Base-by-base conservation (phyloP, 345 rosid species). In the Eucalyptus regnans region DNA sequence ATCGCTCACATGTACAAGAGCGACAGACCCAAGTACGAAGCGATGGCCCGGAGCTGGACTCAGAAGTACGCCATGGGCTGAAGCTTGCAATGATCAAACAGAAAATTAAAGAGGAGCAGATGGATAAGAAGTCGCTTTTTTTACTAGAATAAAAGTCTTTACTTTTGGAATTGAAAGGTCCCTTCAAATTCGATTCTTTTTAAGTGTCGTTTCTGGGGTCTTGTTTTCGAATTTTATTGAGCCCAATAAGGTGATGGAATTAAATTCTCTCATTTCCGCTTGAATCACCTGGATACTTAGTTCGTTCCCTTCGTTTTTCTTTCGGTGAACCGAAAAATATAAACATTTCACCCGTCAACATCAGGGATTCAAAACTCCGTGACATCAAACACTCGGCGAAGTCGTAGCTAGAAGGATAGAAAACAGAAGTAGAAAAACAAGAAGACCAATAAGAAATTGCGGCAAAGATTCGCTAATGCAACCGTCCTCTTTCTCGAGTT, bases 11-110 rank as follows among this genome's bases (percentile, higher is more conserved):
- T 92, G 87, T 91, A 92, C 90, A 91, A 90, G 88, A 86, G 84
- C 37, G 93, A 92, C 58, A 86, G 84, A 90, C 43, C 68, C 68
- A 92, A 92, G 90, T 92, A 91, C 88, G 93, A 90, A 84, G 86
- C 91, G 5, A 89, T 90, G 89, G 94, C 93, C 3, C 91, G 91
- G 31, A 91, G 91, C 91, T 92, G 94, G 94, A 92, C 92, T 54
- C 92, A 90, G 48, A 92, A 91, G 91, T 92, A 92, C 31, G 93
- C 93, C 33, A 92, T 92, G 94, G 93, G 93, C 29, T 86, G 64
- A 86, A 37, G 16, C 27, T 68, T 13, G 9, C 2, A 86, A 50
- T 11, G 86, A 44, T 56, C 88, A n/a, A 27, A 85, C 11, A 23
- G 44, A 86, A n/a, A 50, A 17, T 13, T n/a, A 23, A n/a, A 17